Evolutionary conservation across 2,329 filamentous ascomycete genomes (phyloP).

Genomic region (Lecanicillium sp.): DNA sequence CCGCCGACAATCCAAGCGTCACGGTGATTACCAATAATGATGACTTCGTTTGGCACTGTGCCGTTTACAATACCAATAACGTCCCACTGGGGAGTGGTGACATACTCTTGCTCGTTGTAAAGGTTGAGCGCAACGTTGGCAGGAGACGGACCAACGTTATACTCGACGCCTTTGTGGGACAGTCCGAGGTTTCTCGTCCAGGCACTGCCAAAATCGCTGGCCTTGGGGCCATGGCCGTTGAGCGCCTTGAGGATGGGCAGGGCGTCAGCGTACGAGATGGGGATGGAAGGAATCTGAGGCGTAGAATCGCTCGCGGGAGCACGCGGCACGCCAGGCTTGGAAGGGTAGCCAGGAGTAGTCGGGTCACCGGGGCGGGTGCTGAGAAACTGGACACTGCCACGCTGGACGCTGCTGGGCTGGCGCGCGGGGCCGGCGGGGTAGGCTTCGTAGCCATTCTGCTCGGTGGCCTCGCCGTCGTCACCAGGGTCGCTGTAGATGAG

Average conservation of each 20-base stretch:
- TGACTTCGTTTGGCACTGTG: constrained; percentile 73
- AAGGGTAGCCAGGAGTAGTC: constrained; percentile 90
- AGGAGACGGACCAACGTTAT: constrained; percentile 79
- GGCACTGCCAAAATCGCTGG: constrained; percentile 62
- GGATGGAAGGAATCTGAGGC: constrained; percentile 82
- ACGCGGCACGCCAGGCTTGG: constrained; percentile 79
- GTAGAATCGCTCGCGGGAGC: constrained; percentile 63
- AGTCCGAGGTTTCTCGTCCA: constrained; percentile 70
- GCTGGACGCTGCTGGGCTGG: constrained; percentile 82
- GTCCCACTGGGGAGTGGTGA: constrained; percentile 79
- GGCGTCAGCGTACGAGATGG: constrained; percentile 83
- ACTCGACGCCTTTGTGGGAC: constrained; percentile 72
- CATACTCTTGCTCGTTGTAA: constrained; percentile 74
- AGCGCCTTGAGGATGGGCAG: constrained; percentile 83
- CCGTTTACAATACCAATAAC: constrained; percentile 91
- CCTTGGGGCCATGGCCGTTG: constrained; percentile 79
- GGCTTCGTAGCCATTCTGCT: constrained; percentile 68
- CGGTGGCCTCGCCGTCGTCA: constrained; percentile 76
- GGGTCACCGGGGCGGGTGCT: constrained; percentile 68
- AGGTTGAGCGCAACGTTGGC: constrained; percentile 65
- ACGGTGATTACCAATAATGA: constrained; percentile 87
- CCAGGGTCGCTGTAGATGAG: constrained; percentile 85
- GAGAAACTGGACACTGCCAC: constrained; percentile 79
- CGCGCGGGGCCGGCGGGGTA: constrained; percentile 86
- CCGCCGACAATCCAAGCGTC: constrained; percentile 89